Conservation (phyloP, 306 rosid species). For the Canavalia ensiformis region DNA sequence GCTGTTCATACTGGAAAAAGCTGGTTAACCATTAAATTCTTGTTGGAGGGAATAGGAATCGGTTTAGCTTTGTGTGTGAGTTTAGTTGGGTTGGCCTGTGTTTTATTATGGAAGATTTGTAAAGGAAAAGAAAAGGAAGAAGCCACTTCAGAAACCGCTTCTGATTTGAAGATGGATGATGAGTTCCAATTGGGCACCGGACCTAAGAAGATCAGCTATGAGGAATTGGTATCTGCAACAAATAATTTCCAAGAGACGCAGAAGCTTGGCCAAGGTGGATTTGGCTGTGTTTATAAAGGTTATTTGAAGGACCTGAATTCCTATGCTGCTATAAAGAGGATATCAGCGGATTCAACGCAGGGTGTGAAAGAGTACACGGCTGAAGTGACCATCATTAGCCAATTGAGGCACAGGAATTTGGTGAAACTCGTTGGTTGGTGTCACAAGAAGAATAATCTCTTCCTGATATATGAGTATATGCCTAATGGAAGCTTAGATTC, state of each 20-base stretch:
- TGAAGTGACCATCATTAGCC: constrained; percentile 53
- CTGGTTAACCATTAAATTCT: too few species aligned
- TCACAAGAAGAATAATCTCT: constrained; percentile 44
- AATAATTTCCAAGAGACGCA: constrained; percentile 39
- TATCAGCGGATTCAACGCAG: constrained; percentile 41
- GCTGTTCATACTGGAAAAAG: not conserved
- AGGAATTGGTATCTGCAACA: constrained; percentile 45
- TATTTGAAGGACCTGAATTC: constrained; percentile 15
- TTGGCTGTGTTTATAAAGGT: constrained; percentile 58
- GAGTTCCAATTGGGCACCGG: constrained; percentile 46
- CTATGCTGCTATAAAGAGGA: constrained; percentile 52
- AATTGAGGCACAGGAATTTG: constrained; percentile 54
- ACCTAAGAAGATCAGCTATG: constrained; percentile 44
- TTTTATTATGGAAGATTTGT: constrained; percentile 13
- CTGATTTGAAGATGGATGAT: constrained; percentile 41
- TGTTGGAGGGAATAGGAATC: constrained; percentile 28
- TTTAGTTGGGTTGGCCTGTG: not conserved
- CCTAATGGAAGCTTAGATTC: constrained; percentile 55
- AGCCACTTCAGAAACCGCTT: not conserved
- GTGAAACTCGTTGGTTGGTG: constrained; percentile 59
- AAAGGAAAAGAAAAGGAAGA: constrained; percentile 11
- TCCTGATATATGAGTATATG: constrained; percentile 53
- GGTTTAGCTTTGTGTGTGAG: constrained; percentile 7
- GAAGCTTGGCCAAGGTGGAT: constrained; percentile 52
- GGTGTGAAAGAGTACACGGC: constrained; percentile 48